Conservation (phyloP, 108 stramenopile species). For the Cyclotella kingstonii region DNA sequence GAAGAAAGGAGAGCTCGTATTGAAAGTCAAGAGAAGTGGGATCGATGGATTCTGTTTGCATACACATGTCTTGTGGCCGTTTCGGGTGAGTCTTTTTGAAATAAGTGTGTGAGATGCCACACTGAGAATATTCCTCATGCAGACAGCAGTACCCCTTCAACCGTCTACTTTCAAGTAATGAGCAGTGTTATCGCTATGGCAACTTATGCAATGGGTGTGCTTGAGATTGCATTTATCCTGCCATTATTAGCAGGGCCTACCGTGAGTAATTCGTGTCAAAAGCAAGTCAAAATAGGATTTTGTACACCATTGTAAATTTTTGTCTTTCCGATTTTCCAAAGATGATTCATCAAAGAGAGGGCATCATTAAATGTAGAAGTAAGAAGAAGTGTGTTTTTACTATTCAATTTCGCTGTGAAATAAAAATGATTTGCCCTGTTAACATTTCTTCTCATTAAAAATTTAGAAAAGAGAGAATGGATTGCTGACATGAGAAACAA, state of each 20-base stretch:
- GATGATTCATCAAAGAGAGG: slow-evolving; percentile 23
- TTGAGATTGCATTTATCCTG: slow-evolving; percentile 18
- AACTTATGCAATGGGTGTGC: slow-evolving; percentile 3
- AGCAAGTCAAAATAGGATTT: not conserved
- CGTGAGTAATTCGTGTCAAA: not conserved
- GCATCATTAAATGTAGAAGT: slow-evolving; percentile 18
- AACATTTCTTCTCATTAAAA: no score
- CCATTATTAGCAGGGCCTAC: slow-evolving; percentile 13
- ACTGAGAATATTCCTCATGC: not conserved
- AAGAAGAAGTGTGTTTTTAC: not conserved
- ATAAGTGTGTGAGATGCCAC: no score
- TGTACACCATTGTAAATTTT: not conserved
- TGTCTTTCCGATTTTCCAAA: not conserved
- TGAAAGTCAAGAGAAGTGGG: slow-evolving; percentile 7
- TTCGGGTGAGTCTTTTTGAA: slow-evolving; percentile 12
- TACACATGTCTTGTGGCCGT: slow-evolving; percentile 13
- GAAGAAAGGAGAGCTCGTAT: slow-evolving; percentile 10
- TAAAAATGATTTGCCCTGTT: not conserved
- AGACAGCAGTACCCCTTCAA: not conserved
- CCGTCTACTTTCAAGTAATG: not conserved
- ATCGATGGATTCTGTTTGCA: slow-evolving; percentile 12
- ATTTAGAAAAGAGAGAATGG: slow-evolving; percentile 27
- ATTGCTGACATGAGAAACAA: slow-evolving; percentile 11
- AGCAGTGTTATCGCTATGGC: slow-evolving; percentile 18
- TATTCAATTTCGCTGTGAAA: not conserved